Base-by-base conservation (phyloP, 768 basidiomycete genomes). In the Leucosporidium yakuticum region DNA sequence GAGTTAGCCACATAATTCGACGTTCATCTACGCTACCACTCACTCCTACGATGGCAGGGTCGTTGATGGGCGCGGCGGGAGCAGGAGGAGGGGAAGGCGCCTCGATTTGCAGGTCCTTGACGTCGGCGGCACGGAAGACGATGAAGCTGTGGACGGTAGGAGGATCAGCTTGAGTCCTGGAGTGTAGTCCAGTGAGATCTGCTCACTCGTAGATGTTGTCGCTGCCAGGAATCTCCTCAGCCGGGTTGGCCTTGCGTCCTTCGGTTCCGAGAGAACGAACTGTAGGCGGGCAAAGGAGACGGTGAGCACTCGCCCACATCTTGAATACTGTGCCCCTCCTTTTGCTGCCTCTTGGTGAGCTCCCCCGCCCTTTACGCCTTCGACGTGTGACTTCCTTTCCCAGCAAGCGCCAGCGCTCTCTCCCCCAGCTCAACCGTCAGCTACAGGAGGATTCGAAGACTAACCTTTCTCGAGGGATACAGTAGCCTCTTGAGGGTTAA, bases 31-130 rank as follows among this genome's bases (percentile, higher is more conserved):
- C 2, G 11, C 17, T 15, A 44, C 11, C 1, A 20, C 57, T 23
- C 36, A 76, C 75, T 25, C 70, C 69, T 27, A 76, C 73, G 64
- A 76, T 74, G 6, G 75, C 75, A 11, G 75, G 75, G 56, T 76
- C 75, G 50, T 56, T 61, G n/a, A 67, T 62, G 17, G 67, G 68
- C 20, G 68, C 51, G 27, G 64, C 63, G 23, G 50, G 34, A 19
- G 70, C 23, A 2, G 69, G 62, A n/a, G 72, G 64, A 0, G 74
- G 67, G 21, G 70, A 61, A 20, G 71, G 67, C 39, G 75, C 74
- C 64, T 76, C 75, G 39, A 78, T 75, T 39, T 75, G 74, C n/a
- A 78, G 70, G 65, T 78, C 77, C 70, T 76, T 77, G 60, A 78
- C 76, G 65, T 78, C 77, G 63, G 73, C 69, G 5, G 77, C 77